Percentiles rank a stretch among this genome's conserved stretches.
Conservation (phyloP, 192 early-diverging fungal genomes). For the Mortierella alpina region DNA sequence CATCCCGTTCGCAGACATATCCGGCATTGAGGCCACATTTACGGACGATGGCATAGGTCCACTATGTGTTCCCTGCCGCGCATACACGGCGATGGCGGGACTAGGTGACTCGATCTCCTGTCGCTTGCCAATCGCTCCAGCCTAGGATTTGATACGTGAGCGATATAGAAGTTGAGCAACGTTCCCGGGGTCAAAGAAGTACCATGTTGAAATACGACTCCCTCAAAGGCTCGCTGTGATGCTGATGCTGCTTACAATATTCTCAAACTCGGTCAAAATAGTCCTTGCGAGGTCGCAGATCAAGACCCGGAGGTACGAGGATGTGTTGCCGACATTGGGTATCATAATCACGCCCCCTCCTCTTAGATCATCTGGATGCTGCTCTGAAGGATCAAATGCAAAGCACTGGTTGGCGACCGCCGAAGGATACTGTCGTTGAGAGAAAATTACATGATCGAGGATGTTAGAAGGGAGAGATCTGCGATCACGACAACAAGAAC, state of each 20-base stretch:
- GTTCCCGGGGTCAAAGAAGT: background rate
- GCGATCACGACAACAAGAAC: background rate
- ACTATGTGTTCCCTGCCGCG: slow-evolving; percentile 20
- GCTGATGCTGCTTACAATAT: slow-evolving; percentile 58
- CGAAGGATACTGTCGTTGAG: slow-evolving; percentile 69
- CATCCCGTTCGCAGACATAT: slow-evolving; percentile 41
- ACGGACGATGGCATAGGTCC: slow-evolving; percentile 16
- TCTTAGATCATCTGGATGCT: slow-evolving; percentile 77
- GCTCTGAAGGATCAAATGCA: slow-evolving; percentile 84
- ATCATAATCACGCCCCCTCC: slow-evolving; percentile 77
- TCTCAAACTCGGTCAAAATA: slow-evolving; percentile 73
- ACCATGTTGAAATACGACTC: background rate
- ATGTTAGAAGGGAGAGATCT: background rate
- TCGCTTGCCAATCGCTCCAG: slow-evolving; percentile 67
- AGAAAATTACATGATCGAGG: background rate
- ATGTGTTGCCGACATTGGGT: slow-evolving; percentile 81
- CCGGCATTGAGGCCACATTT: slow-evolving; percentile 25
- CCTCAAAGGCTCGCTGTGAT: background rate
- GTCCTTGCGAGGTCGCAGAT: slow-evolving; percentile 85
- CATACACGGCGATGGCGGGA: slow-evolving; percentile 27
- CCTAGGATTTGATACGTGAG: slow-evolving; percentile 30
- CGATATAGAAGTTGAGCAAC: background rate
- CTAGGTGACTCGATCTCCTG: slow-evolving; percentile 65
- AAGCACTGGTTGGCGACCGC: slow-evolving; percentile 79
- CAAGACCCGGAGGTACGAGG: slow-evolving; percentile 79